Evolutionary conservation across 139 green algal genomes (phyloP).

Genomic region (Ulvella scutata): DNA sequence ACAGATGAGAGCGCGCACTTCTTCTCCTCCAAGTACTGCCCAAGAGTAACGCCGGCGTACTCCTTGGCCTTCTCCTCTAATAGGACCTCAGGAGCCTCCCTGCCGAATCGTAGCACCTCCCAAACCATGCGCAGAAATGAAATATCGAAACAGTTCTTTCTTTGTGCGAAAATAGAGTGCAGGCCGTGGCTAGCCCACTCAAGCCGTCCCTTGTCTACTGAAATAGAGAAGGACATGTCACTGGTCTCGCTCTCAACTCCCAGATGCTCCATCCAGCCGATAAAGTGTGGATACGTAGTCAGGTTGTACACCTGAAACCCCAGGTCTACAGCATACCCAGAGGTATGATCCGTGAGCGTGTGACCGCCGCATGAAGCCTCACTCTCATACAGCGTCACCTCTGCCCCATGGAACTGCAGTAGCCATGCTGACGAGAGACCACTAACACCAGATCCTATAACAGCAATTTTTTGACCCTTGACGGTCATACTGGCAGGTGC

Average conservation of each 20-base stretch:
- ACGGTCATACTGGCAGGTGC: background rate
- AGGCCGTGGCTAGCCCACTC: conserved; percentile 79
- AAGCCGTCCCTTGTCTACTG: conserved; percentile 48
- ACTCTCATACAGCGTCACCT: conserved; percentile 77
- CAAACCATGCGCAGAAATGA: conserved; percentile 71
- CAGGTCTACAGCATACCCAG: conserved; percentile 59
- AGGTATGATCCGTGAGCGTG: conserved; percentile 62
- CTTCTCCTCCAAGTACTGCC: conserved; percentile 52
- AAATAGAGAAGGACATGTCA: conserved; percentile 91
- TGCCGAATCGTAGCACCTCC: conserved; percentile 81
- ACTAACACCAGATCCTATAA: conserved; percentile 71
- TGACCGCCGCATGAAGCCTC: conserved; percentile 70
- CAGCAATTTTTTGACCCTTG: conserved; percentile 30
- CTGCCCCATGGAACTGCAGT: conserved; percentile 38
- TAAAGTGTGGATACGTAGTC: conserved; percentile 88
- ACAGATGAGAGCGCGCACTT: no score
- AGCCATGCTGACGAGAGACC: conserved; percentile 68
- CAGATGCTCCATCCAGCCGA: conserved; percentile 75
- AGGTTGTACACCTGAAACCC: conserved; percentile 94
- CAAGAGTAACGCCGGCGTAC: conserved; percentile 49
- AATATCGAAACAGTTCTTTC: conserved; percentile 43
- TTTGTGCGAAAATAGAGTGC: conserved; percentile 71
- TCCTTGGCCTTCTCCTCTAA: conserved; percentile 14
- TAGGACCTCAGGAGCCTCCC: conserved; percentile 51
- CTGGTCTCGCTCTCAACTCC: conserved; percentile 71